phyloP scores from a whole-genome alignment of 2,329 filamentous ascomycete genomes.

The Neurospora sp. region DNA sequence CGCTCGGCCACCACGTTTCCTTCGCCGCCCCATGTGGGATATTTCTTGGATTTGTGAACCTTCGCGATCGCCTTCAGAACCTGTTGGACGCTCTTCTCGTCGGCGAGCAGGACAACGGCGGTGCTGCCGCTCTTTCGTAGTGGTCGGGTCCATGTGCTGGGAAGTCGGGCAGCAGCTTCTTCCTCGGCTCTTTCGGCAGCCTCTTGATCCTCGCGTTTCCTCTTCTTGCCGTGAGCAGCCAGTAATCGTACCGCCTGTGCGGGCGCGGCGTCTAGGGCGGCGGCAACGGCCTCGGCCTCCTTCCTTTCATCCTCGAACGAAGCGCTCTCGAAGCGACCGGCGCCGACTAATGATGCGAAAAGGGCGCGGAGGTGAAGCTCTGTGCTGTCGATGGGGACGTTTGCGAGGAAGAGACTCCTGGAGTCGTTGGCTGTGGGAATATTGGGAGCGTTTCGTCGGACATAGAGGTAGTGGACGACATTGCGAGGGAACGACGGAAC shows the following conservation, averaged over 20 bases:
- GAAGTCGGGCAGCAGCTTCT: constrained; percentile 52
- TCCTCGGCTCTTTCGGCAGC: constrained; percentile 47
- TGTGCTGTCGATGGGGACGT: constrained; percentile 77
- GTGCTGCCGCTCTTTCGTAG: constrained; percentile 66
- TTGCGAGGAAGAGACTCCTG: constrained; percentile 82
- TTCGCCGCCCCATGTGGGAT: constrained; percentile 60
- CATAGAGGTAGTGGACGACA: constrained; percentile 73
- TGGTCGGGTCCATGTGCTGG: constrained; percentile 61
- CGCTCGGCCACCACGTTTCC: constrained; percentile 46
- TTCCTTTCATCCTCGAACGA: constrained; percentile 58
- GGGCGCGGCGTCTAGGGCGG: constrained; percentile 28
- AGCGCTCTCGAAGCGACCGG: constrained; percentile 68
- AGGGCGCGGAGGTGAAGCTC: constrained; percentile 65
- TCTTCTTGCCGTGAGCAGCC: constrained; percentile 36
- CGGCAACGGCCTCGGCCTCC: constrained; percentile 11
- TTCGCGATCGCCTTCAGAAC: constrained; percentile 67
- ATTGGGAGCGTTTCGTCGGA: constrained; percentile 74
- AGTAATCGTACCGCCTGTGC: constrained; percentile 29
- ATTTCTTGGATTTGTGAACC: constrained; percentile 46
- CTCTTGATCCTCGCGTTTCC: constrained; percentile 47
- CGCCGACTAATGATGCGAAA: constrained; percentile 64
- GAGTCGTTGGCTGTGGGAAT: constrained; percentile 62
- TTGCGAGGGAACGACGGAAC: constrained; percentile 50
- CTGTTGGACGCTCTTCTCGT: constrained; percentile 65
- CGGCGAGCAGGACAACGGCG: constrained; percentile 74